A percentile compares a stretch with the other conserved stretches of the same genome.
Conservation (phyloP, 768 basidiomycete species). For the Aureoboletus auriporus region DNA sequence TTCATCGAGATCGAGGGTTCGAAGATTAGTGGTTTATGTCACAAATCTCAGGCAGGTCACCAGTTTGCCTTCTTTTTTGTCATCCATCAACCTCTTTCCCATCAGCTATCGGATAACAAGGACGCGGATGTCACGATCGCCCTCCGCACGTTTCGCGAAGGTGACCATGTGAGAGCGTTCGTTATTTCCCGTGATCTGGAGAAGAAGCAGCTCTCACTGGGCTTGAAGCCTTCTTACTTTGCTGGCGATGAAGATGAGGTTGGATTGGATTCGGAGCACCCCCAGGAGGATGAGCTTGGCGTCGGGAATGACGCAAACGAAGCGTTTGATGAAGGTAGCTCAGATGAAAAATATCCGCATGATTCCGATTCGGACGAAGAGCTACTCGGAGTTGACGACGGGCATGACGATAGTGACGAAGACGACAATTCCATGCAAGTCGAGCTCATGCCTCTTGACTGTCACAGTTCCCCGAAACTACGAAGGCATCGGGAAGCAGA, state of each 20-base stretch:
- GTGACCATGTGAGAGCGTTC: slow-evolving; percentile 79
- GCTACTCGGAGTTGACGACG: slow-evolving; percentile 13
- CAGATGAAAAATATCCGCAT: slow-evolving; percentile 3
- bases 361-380: slow-evolving; percentile 19
- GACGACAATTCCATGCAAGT: slow-evolving; percentile 20
- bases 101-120: slow-evolving; percentile 82
- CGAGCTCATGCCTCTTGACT: neutral
- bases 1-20: slow-evolving; percentile 88
- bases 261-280: slow-evolving; percentile 27
- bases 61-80: neutral
- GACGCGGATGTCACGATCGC: slow-evolving; percentile 76
- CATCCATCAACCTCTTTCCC: slow-evolving; percentile 1
- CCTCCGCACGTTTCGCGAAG: slow-evolving; percentile 77
- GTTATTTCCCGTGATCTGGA: slow-evolving; percentile 71
- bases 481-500: neutral
- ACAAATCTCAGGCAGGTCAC: slow-evolving; percentile 77
- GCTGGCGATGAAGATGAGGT: slow-evolving; percentile 50
- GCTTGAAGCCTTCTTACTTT: slow-evolving; percentile 88
- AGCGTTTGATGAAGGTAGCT: slow-evolving; percentile 20
- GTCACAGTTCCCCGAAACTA: neutral
- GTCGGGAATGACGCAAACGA: slow-evolving; percentile 25
- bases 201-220: slow-evolving; percentile 76
- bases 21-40: slow-evolving; percentile 85
- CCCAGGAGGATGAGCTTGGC: slow-evolving; percentile 26
- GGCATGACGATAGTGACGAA: slow-evolving; percentile 14